phyloP scores from a whole-genome alignment of 2,329 filamentous ascomycete genomes.

The Phaeomoniella chlamydospora region DNA sequence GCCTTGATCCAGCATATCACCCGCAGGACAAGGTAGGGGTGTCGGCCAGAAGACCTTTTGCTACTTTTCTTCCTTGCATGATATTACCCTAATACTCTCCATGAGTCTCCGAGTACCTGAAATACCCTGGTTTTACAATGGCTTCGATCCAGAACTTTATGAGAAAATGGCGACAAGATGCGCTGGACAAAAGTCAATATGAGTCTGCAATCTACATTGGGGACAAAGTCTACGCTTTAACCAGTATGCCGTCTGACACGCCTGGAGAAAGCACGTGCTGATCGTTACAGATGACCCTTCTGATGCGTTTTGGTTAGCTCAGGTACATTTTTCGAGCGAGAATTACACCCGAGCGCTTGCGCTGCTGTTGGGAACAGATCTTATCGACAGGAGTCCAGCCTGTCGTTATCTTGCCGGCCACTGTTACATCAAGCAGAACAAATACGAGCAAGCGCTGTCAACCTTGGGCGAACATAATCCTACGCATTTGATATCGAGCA shows the following conservation, averaged over 20 bases:
- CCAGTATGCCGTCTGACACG: conserved; percentile 45
- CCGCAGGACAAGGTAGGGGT: no score
- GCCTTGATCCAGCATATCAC: no score
- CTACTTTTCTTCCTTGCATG: no score
- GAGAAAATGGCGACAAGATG: conserved; percentile 88
- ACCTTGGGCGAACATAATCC: conserved; percentile 88
- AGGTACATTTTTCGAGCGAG: conserved; percentile 88
- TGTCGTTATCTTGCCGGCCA: conserved; percentile 89
- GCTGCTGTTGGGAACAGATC: conserved; percentile 70
- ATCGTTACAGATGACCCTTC: conserved; percentile 61
- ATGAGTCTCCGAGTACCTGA: no score
- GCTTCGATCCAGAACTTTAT: conserved; percentile 75
- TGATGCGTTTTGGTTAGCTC: conserved; percentile 95
- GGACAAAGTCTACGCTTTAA: conserved; percentile 89
- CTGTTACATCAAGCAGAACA: conserved; percentile 82
- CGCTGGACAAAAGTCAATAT: conserved; percentile 88
- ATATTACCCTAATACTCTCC: no score
- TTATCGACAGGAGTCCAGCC: conserved; percentile 66
- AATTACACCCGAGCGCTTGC: conserved; percentile 88
- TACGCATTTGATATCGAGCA: conserved; percentile 64
- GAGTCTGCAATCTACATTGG: conserved; percentile 94
- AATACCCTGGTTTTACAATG: no score
- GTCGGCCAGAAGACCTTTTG: no score
- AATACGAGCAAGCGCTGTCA: conserved; percentile 74
- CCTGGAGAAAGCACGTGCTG: conserved; percentile 3